Base-by-base conservation (phyloP, 139 green algal genomes). In the Dunaliella primolecta region DNA sequence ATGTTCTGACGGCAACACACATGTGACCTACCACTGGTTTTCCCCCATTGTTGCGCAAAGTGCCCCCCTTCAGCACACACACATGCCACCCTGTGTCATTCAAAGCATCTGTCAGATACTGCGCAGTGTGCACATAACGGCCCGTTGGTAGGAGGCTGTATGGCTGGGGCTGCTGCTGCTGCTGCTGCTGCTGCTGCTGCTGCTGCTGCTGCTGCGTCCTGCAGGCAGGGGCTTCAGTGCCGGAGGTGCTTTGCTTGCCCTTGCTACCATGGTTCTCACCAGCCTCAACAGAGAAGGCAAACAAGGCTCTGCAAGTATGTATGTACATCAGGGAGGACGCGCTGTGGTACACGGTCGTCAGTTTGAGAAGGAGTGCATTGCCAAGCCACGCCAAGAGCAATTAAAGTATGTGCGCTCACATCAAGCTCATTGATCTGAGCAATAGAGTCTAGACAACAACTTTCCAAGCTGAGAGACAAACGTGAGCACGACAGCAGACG, bases 271-370 rank as follows among this genome's bases (percentile, higher is more conserved):
- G 46, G 75, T 30, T 35, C 56, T 85, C 85, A 33, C 79, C 38
- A 0, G 84, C 46, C 64, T 93, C 91, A 0, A 78, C 86, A 0
- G 85, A 91, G 80, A 92, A 91, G 2, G 78, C 85, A 35, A 92
- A 84, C 36, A 90, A 37, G 25, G 87, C 86, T 1, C 87, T 86
- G 3, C 70, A 32, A 36, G 80, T 37, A 7, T 24, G 56, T 3
- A 31, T 34, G 27, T 23, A 2, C 15, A 30, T 34, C 57, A 84
- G 7, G 32, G 15, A 3, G 24, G 3, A 2, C 15, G 30, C 15
- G 7, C 2, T 29, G 0, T 74, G 23, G 0, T 15, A 35, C 38
- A 57, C 27, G 24, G 29, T 29, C 81, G 57, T 25, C n/a, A n/a
- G n/a, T n/a, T n/a, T n/a, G n/a, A n/a, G n/a, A n/a, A n/a, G n/a